Evolutionary conservation across 345 rosid species (phyloP), one percentile per base, ranked within the genome.

Genomic region (Populus nigra): DNA sequence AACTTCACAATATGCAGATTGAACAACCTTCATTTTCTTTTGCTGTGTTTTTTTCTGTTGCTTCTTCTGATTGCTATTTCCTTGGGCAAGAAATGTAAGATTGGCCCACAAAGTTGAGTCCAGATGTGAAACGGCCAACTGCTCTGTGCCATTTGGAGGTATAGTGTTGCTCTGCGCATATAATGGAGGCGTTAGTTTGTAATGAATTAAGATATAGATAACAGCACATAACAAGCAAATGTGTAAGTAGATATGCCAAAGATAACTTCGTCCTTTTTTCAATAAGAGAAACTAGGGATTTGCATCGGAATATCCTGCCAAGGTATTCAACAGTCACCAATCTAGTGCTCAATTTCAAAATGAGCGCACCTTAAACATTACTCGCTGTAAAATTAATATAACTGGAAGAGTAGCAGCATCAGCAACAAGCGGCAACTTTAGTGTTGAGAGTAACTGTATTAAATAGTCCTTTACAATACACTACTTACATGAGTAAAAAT

Each of bases 1-100:
- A 29, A 80, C 57, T 72, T 80, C 79, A 55, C 83, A 80, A 45
- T 76, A 76, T 17, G 79, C 80, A 53, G 83, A 76, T 53, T 80
- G 80, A 55, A 76, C 76, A n/a, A 72, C 43, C 35, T 76, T 80
- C 17, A 65, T 80, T 65, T 80, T 80, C 79, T 76, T 80, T 62
- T 50, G 76, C 3, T 20, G 76, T 47, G 53, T 47, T 65, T 80
- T 80, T 77, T 76, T 80, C 50, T 36, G 76, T 5, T 23, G 76
- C 68, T 78, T 78, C 73, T 67, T 72, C 68, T 33, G 77, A 71
- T 33, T 25, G 39, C 35, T 77, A 2, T 72, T 81, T 70, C 73
- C 75, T 45, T 72, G 84, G 71, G 83, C 41, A 65, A 73, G 79
- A 33, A 45, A 41, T 45, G 72, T 29, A 33, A 75, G 76, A 59